Conservation (phyloP, 441 rosid species). For the Corymbia calophylla region DNA sequence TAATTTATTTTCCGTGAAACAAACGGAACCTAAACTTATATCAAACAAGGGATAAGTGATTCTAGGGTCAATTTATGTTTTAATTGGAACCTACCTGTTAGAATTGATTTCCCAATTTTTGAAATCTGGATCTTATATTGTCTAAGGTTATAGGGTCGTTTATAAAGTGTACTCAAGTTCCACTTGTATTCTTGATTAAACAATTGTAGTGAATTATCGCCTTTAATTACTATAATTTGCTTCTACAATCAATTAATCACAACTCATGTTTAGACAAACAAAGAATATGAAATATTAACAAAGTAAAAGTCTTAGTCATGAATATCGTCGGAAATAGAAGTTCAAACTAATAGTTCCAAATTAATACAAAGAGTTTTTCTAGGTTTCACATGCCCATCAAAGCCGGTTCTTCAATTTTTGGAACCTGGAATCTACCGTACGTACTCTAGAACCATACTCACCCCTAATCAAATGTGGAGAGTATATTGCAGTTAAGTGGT, state of each 20-base stretch:
- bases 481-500: background rate
- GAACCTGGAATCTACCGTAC: too few species aligned
- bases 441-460: background rate
- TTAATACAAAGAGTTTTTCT: background rate
- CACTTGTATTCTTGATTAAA: too few species aligned
- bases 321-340: too few species aligned
- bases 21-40: background rate
- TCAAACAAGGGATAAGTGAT: background rate
- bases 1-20: too few species aligned
- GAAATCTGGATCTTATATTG: background rate
- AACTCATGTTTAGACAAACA: too few species aligned
- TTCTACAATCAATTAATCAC: accelerated
- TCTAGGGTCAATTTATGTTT: accelerated
- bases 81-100: background rate
- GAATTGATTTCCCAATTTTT: background rate
- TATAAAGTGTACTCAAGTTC: background rate
- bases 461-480: background rate
- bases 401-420: too few species aligned
- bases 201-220: accelerated
- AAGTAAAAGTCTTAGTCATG: too few species aligned
- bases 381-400: background rate
- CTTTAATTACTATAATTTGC: too few species aligned
- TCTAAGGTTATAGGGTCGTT: too few species aligned
- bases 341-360: too few species aligned
- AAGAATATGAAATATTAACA: too few species aligned